Percentiles rank a stretch among this genome's conserved stretches.
phyloP scores from a whole-genome alignment of 305 asterid species.

The Fraxinus baroniana region DNA sequence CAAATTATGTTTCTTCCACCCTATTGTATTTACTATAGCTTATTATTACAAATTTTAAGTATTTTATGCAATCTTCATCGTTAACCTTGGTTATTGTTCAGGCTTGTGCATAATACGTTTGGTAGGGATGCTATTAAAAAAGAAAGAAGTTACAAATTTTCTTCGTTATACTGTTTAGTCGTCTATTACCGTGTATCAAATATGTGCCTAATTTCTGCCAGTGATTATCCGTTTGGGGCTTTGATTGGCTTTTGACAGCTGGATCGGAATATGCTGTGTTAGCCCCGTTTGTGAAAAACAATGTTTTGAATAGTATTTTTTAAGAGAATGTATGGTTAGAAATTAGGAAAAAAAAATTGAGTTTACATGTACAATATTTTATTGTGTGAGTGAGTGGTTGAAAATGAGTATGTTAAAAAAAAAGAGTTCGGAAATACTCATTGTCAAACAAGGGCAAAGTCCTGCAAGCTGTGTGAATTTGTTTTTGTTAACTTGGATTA shows the following conservation, averaged over 20 bases:
- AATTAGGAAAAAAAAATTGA: too few relatives aligned
- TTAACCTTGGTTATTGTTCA: background rate
- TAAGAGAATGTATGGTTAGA: background rate
- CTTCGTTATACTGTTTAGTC: background rate
- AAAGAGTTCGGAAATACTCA: too few relatives aligned
- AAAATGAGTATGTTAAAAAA: background rate
- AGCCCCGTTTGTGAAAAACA: background rate
- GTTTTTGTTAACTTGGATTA: background rate
- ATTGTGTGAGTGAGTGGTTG: background rate
- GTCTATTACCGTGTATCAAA: background rate
- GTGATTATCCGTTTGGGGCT: background rate
- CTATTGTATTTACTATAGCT: background rate
- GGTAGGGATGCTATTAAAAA: background rate
- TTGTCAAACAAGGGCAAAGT: background rate
- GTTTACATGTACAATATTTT: too few relatives aligned
- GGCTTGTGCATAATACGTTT: background rate
- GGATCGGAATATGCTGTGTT: background rate
- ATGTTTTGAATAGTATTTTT: background rate
- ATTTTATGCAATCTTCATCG: background rate
- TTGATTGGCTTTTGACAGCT: background rate
- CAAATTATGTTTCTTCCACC: background rate
- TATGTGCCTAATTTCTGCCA: background rate
- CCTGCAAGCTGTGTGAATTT: background rate
- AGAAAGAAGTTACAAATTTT: background rate
- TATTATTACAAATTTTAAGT: background rate